Conservation (phyloP, 2,329 filamentous ascomycete species). For the Botrytis squamosa region DNA sequence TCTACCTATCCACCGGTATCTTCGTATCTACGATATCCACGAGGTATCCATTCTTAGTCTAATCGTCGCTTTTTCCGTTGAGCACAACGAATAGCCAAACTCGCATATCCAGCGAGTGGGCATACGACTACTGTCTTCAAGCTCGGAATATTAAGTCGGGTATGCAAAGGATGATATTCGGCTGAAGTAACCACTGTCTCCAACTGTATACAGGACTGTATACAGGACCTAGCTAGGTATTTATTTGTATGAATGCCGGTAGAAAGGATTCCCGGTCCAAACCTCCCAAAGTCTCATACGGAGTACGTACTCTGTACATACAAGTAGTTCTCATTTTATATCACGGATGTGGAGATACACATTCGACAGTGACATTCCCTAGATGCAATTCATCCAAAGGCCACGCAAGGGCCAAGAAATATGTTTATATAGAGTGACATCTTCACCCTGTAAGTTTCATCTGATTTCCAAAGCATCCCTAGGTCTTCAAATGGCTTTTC, state of each 20-base stretch:
- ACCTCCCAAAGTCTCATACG: background rate
- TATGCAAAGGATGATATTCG: background rate
- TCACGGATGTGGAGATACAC: background rate
- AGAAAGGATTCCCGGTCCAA: background rate
- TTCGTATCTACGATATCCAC: no score
- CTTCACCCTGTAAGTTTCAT: background rate
- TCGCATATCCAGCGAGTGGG: no score
- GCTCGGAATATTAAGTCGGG: background rate
- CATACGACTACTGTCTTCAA: background rate
- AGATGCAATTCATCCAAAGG: constrained; percentile 3
- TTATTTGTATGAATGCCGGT: background rate
- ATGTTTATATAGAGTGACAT: background rate
- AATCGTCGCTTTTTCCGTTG: no score
- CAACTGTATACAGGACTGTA: no score
- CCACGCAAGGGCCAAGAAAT: constrained; percentile 2
- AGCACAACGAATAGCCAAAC: no score
- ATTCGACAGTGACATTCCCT: background rate
- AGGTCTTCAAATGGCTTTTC: background rate
- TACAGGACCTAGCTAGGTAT: background rate
- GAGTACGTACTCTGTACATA: no score
- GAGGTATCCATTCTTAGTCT: no score
- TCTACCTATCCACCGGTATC: background rate
- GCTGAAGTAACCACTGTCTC: background rate
- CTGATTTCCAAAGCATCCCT: background rate
- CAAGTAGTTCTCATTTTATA: background rate